A percentile compares a stretch with the other conserved stretches of the same genome.
Conservation (phyloP, 306 rosid species). For the Vigna mungo region DNA sequence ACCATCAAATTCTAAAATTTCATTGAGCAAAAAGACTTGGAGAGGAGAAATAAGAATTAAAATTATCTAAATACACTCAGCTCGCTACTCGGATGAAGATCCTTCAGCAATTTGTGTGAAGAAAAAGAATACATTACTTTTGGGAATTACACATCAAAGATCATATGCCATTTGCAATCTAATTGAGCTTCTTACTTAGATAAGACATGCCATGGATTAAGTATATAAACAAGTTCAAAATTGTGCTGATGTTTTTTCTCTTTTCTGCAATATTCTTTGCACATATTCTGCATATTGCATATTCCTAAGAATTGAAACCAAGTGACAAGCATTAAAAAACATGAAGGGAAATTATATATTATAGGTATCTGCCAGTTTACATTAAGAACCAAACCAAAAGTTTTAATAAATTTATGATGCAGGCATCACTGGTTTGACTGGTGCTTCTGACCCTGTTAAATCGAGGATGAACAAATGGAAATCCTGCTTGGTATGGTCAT, state of each 20-base stretch:
- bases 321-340: constrained; percentile 25
- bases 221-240: background rate
- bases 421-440: constrained; percentile 11
- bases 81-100: background rate
- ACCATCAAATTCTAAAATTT: background rate
- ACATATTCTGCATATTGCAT: background rate
- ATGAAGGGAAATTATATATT: background rate
- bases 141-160: background rate
- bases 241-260: background rate
- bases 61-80: background rate
- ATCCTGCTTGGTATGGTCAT: constrained; percentile 26
- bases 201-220: background rate
- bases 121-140: background rate
- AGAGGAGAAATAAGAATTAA: background rate
- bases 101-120: background rate
- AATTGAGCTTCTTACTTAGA: background rate
- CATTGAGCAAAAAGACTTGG: background rate
- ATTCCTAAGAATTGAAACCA: constrained; percentile 10
- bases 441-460: constrained; percentile 19
- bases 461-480: constrained; percentile 16
- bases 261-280: background rate
- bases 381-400: constrained; percentile 12
- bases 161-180: background rate
- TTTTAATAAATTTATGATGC: constrained; percentile 27
- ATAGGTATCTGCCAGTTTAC: constrained; percentile 18